Percentiles rank a stretch among this genome's conserved stretches.
Conservation (phyloP, 2,329 filamentous ascomycete genomes). For the Dendrostoma leiphaemia region DNA sequence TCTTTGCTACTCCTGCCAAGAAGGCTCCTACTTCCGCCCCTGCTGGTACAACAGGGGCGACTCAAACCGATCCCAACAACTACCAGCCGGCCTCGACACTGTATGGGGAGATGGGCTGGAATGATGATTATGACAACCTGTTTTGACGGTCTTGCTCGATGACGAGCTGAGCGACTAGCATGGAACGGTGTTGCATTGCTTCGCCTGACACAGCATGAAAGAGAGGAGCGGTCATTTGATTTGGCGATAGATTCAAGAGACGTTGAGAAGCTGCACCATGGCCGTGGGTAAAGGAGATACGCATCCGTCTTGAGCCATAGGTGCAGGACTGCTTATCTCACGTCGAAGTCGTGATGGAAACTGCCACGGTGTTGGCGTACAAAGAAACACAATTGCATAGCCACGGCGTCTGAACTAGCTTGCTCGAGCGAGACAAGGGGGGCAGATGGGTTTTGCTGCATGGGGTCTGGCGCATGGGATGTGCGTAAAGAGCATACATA, state of each 20-base stretch:
- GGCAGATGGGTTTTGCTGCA: neutral
- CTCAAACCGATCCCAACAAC: neutral
- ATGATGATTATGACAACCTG: slow-evolving; percentile 41
- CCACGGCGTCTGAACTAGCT: too few relatives aligned
- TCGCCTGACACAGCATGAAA: too few relatives aligned
- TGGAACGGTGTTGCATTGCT: neutral
- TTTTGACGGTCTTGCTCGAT: slow-evolving; percentile 41
- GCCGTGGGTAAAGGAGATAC: too few relatives aligned
- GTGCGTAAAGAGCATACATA: neutral
- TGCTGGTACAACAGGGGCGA: neutral
- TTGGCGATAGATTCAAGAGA: too few relatives aligned
- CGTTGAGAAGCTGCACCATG: too few relatives aligned
- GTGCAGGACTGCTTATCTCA: too few relatives aligned
- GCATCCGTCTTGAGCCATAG: too few relatives aligned
- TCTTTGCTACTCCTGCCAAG: slow-evolving; percentile 13
- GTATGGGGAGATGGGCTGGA: slow-evolving; percentile 57
- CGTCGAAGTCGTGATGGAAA: too few relatives aligned
- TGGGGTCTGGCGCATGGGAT: neutral
- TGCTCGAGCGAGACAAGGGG: too few relatives aligned
- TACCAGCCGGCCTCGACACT: slow-evolving; percentile 36
- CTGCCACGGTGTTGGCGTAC: too few relatives aligned
- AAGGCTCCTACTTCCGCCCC: slow-evolving; percentile 8
- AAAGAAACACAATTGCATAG: too few relatives aligned
- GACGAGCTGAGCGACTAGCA: neutral
- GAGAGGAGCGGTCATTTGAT: too few relatives aligned